Base-by-base conservation (phyloP, 768 basidiomycete species). In the Agrocybe pediades region DNA sequence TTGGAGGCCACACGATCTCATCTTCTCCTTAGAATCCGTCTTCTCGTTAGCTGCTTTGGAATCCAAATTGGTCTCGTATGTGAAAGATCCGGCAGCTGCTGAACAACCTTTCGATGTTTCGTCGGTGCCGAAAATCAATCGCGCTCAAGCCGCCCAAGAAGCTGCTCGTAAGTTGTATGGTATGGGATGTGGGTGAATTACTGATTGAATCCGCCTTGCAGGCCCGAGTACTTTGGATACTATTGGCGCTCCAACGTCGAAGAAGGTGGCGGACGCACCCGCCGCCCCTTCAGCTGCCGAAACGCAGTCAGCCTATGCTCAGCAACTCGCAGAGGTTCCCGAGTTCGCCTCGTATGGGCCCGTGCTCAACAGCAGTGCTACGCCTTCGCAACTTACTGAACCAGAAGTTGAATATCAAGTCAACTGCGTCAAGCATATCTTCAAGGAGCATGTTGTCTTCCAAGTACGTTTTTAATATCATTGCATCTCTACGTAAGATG, bases 331-430 rank as follows among this genome's bases (percentile, higher is more conserved):
- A 2, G 89, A 89, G 49, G 86, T 98, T 23, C 87, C 95, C 19
- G 92, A 98, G 64, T 83, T 99, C 54, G 82, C 81, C 4, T 74
- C 78, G 7, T 98, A 96, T 69, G 97, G 97, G 9, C 70, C 88
- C 45, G 84, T 97, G 46, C 78, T 95, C 65, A 93, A 88, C 72
- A 98, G 93, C 79, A 91, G 85, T 58, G 58, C 81, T 30, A 91
- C 86, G 60, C 86, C 89, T 9, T 73, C 80, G 20, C 90, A 88
- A 57, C 85, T 98, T 53, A 98, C 97, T 13, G 97, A 99, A 74
- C 90, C 84, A 63, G 97, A 98, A 73, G 98, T 95, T 3, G 97
- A 98, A 73, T 99, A 98, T 67, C 94, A 97, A 65, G 96, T 98
- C 43, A 86, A 90, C 9, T 92, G 92, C 62, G 92, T 97, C 71